A percentile compares a stretch with the other conserved stretches of the same genome.
Evolutionary conservation across 179 eudicot species (phyloP).

Genomic region (Gypsophila paniculata): DNA sequence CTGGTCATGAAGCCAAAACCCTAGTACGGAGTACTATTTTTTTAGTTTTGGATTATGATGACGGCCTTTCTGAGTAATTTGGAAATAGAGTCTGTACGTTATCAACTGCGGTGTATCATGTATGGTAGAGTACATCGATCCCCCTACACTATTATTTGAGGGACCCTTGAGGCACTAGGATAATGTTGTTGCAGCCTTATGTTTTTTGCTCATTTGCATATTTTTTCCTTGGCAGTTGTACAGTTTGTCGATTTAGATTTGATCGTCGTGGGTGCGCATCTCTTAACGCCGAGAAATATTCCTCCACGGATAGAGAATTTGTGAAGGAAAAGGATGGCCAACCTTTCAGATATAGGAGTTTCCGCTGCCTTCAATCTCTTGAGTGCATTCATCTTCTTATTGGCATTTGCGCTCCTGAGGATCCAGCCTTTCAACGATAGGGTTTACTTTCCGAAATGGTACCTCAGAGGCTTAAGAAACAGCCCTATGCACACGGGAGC

Average conservation of each 20-base stretch:
- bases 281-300: slow-evolving; percentile 5
- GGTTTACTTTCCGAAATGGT: slow-evolving; percentile 92
- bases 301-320: slow-evolving; percentile 17
- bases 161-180: not conserved
- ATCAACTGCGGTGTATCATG: not conserved
- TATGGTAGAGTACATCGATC: not conserved
- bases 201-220: not conserved
- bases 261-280: slow-evolving; percentile 5
- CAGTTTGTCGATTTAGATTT: slow-evolving; percentile 14
- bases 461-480: slow-evolving; percentile 64
- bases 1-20: not conserved
- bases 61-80: not conserved
- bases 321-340: slow-evolving; percentile 53
- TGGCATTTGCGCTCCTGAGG: slow-evolving; percentile 70
- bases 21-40: no score
- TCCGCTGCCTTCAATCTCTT: slow-evolving; percentile 63
- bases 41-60: no score
- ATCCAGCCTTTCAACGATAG: slow-evolving; percentile 84
- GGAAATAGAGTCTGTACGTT: not conserved
- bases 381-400: slow-evolving; percentile 53
- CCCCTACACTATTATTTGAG: not conserved
- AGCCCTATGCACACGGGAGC: slow-evolving; percentile 59
- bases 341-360: slow-evolving; percentile 51
- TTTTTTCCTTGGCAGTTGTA: not conserved
- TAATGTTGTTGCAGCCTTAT: not conserved